Base-by-base conservation (phyloP, 73 alveolate species). In the Paramecium primaurelia region DNA sequence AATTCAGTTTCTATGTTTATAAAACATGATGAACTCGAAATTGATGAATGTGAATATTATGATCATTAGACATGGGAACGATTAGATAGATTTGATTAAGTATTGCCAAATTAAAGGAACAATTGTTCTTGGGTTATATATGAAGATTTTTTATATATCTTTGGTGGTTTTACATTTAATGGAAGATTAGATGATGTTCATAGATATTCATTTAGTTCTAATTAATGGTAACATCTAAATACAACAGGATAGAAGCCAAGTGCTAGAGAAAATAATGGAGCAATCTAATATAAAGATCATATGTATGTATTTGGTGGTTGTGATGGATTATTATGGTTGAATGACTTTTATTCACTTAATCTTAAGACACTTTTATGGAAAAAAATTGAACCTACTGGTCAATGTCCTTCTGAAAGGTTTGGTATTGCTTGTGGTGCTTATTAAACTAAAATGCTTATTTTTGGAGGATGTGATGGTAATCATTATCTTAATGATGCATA, bases 301-400 rank as follows among this genome's bases (percentile, higher is more conserved):
- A 86, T 98, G 96, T 96, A 96, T 89, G 97, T 98, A 45, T 98
- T 97, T 77, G 99, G 98, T 22, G 99, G 99, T 59, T 98, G 97
- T 77, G 99, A 98, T 86, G 99, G 99, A 68, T 95, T 94, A 11
- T 94, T 93, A 34, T 98, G 99, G 96, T 86, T 95, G 86, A 96
- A 97, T 92, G 99, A 98, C 88, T 96, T 98, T 95, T 97, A 95
- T 93, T 92, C 96, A 59, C 97, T 95, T 90, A 96, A 98, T 89
- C 97, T 98, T 64, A 96, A 88, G 30, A 96, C 96, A 1, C 92
- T 94, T 51, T 84, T 77, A 75, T 96, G 99, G 98, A 88, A 92
- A 49, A 86, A 86, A 86, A 58, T 58, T 42, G 83, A 86, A 58
- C 83, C 54, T 25, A 54, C 44, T 58, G 90, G 91, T 42, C 58